Evolutionary conservation across 2,329 filamentous ascomycete genomes (phyloP), one percentile per base, ranked within the genome.

Genomic region (Fusarium mangiferae): DNA sequence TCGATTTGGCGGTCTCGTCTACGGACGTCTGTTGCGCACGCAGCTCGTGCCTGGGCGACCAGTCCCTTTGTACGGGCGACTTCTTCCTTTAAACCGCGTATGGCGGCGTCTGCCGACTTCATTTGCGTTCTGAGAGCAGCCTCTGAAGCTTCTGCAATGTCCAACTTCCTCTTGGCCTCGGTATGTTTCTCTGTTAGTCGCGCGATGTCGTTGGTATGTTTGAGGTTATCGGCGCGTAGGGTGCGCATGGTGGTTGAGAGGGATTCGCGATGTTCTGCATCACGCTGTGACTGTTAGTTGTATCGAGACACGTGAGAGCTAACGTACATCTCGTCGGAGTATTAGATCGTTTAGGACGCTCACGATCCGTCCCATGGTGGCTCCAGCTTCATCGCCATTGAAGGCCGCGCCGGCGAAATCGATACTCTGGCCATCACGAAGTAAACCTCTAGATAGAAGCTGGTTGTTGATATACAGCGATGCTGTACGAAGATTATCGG

Each of bases 301-400:
- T n/a, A 35, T 24, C 22, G 36, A 45, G 24, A 56, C 10, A 26
- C 26, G 33, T 45, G 35, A 24, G n/a, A 39, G 41, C 17, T 28
- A 4, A 70, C 81, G 51, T 86, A 97, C 94, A 82, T 99, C 96
- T 86, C 95, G 90, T 75, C 95, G 90, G 68, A 98, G 82, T 67
- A 99, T 94, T 76, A 99, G 84, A 80, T 99, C 96, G 82, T 99
- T 98, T 55, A 99, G 91, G 30, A 99, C 88, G 80, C 96, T 93
- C 84, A 99, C 98, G 77, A 98, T 92, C 75, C 91, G 90, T 26
- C 93, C 92, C 91, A 96, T 96, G 24, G 93, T 93, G 57, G 88
- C 89, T 6, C 79, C 71, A 30, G 82, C 80, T 46, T 87, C 88
- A 42, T 90, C 87, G 24, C 89, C 90, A 24, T 88, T 87, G 60